Evolutionary conservation across 2,329 filamentous ascomycete species (phyloP).

Genomic region (Westerdykella ornata): DNA sequence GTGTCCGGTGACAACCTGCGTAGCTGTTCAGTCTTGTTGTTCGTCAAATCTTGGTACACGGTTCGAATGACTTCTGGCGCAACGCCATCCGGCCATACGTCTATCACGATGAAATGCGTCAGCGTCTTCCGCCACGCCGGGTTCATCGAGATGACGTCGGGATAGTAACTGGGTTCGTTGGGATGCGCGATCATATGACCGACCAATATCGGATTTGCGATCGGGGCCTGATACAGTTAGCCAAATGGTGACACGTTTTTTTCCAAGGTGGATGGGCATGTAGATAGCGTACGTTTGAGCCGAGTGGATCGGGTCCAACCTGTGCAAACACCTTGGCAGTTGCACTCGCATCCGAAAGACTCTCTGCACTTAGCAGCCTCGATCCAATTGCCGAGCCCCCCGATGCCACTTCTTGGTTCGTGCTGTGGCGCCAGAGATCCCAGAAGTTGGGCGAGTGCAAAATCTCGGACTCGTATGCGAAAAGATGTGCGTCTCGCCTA

Average conservation of each 20-base stretch:
- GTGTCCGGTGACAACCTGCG: conserved; percentile 15
- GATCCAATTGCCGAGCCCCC: conserved; percentile 18
- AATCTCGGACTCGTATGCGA: conserved; percentile 12
- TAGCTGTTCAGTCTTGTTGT: conserved; percentile 13
- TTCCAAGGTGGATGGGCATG: neutral
- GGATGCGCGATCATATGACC: conserved; percentile 20
- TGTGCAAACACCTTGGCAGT: conserved; percentile 12
- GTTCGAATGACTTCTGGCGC: conserved; percentile 5
- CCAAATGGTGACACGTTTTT: neutral
- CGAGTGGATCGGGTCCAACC: conserved; percentile 14
- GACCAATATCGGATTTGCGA: conserved; percentile 15
- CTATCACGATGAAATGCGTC: conserved; percentile 13
- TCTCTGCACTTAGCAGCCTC: conserved; percentile 15
- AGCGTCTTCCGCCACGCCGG: conserved; percentile 24
- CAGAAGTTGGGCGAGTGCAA: conserved; percentile 8
- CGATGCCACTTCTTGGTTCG: conserved; percentile 19
- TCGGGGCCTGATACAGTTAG: conserved; percentile 9
- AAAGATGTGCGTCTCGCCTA: conserved; percentile 1
- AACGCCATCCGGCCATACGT: conserved; percentile 11
- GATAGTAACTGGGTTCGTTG: conserved; percentile 12
- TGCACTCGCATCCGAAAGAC: conserved; percentile 10
- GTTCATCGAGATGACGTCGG: conserved; percentile 12
- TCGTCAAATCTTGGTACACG: conserved; percentile 16
- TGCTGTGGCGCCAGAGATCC: conserved; percentile 2
- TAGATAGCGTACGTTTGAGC: conserved; percentile 12